Base-by-base conservation (phyloP, 441 rosid species). In the Eutrema salsugineum region DNA sequence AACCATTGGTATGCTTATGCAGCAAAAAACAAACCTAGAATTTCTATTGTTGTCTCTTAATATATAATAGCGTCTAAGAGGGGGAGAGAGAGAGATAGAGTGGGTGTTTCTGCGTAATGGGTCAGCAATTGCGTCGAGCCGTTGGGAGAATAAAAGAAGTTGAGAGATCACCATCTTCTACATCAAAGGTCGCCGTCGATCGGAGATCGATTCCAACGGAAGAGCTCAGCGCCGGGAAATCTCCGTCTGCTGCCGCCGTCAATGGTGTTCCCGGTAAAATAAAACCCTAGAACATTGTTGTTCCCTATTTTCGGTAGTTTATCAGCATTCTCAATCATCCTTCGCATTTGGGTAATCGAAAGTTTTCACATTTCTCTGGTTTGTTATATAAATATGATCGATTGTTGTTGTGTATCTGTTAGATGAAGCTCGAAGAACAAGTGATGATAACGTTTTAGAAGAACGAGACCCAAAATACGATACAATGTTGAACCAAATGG, bases 401-500 rank as follows among this genome's bases (percentile, higher is more conserved):
- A 24, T 61, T 6, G 12, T 75, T 28, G 69, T 22, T 24, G 68
- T 46, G 2, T 50, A 15, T 57, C 33, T 42, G 56, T 61, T 66
- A 84, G 94, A 81, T 69, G 81, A 6, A 44, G 47, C 22, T 35
- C 27, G 78, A 28, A 79, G 70, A 77, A 57, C 71, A 27, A 86
- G 76, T 77, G 63, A 74, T 2, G 94, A 85, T n/a, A 86, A 76
- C 24, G 78, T 72, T 6, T 88, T 92, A 50, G 94, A 90, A 77
- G 89, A 88, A 54, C 75, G 82, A 50, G 90, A 94, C 80, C 85
- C 90, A 1, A 71, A 84, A 63, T 94, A 75, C 48, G 94, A 94
- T 79, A 86, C 85, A 32, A 89, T 94, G 99, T 88, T 94, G 63
- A 79, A 62, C 59, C 93, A 89, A 79, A 92, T 94, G 97, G 89